Conservation (phyloP, 139 green algal genomes). For the Closterium sp. region DNA sequence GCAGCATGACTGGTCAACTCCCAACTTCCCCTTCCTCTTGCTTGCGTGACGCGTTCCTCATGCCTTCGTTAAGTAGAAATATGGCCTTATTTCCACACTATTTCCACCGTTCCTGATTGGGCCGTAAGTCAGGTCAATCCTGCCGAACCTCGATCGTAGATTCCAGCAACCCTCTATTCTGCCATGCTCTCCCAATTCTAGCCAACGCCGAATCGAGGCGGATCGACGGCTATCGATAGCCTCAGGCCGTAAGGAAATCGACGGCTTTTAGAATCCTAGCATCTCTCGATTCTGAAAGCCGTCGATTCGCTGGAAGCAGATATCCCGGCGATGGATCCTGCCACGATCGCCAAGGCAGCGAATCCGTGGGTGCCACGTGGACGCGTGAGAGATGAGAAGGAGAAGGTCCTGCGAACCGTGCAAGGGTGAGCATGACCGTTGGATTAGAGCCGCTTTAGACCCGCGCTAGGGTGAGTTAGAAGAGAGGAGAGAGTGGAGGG, state of each 20-base stretch:
- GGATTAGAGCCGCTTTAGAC: neutral
- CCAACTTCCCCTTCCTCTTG: too few species aligned
- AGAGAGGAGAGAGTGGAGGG: neutral
- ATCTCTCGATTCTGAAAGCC: neutral
- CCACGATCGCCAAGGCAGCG: conserved; percentile 4
- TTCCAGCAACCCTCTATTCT: too few species aligned
- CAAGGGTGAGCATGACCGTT: neutral
- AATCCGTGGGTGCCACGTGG: conserved; percentile 5
- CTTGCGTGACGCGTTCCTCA: too few species aligned
- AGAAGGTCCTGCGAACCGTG: conserved; percentile 6
- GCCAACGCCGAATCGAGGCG: neutral
- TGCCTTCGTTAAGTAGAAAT: too few species aligned
- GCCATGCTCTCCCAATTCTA: too few species aligned
- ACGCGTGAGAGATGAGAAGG: neutral
- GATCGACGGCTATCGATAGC: neutral
- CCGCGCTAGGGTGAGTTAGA: neutral
- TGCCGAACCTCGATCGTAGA: too few species aligned
- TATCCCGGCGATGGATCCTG: neutral
- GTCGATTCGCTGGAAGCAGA: neutral
- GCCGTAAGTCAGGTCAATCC: too few species aligned
- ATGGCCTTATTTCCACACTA: too few species aligned
- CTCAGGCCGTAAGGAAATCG: neutral
- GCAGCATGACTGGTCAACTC: too few species aligned
- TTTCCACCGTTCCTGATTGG: too few species aligned
- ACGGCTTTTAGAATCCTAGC: neutral